Conservation (phyloP, 2,329 filamentous ascomycete species). For the Phyllosticta capitalensis region DNA sequence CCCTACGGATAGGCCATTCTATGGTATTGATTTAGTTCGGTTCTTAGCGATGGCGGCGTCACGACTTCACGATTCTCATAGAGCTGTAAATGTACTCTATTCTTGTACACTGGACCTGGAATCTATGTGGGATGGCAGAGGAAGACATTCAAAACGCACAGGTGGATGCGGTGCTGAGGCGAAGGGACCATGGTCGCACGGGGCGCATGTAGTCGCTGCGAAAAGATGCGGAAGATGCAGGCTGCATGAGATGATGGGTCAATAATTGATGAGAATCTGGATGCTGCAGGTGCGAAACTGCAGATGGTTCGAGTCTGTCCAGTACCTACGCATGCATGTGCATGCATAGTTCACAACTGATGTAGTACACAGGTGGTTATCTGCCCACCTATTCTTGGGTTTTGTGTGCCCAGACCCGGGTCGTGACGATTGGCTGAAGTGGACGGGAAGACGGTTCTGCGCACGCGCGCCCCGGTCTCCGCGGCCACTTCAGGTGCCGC, state of each 20-base stretch:
- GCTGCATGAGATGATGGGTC: too few relatives aligned
- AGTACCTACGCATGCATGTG: neutral
- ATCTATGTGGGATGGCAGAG: neutral
- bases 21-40: neutral
- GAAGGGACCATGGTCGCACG: neutral
- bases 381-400: too few relatives aligned
- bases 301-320: neutral
- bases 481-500: too few relatives aligned
- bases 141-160: too few relatives aligned
- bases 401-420: neutral
- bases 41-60: neutral
- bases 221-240: neutral
- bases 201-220: neutral
- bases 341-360: neutral
- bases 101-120: conserved; percentile 1
- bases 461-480: too few relatives aligned
- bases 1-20: neutral
- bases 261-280: neutral
- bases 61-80: neutral
- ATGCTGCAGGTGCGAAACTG: neutral
- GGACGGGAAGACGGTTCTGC: too few relatives aligned
- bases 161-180: neutral
- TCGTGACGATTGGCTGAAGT: neutral
- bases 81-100: conserved; percentile 3
- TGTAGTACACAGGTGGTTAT: neutral